Percentiles rank a stretch among this genome's conserved stretches.
Conservation (phyloP, 1,139 yeast genomes). For the Geotrichum carabidarum region DNA sequence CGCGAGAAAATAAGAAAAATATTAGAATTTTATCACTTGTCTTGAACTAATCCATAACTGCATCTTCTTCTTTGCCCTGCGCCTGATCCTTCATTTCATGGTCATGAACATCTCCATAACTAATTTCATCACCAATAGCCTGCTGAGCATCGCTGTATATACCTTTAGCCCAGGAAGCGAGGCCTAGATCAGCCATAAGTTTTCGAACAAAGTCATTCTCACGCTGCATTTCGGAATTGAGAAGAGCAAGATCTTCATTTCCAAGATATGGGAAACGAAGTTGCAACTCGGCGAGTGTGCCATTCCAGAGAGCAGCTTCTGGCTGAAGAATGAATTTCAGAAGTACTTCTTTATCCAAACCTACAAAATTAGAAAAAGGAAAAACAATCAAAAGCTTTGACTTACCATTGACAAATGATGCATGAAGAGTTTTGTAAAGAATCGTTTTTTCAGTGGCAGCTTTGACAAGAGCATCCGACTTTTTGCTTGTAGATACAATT, state of each 20-base stretch:
- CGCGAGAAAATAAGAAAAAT: not conserved
- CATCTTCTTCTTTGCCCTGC: not conserved
- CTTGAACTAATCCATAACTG: not conserved
- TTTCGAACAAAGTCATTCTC: conserved; percentile 32
- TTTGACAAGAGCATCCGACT: conserved; percentile 45
- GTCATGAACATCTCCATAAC: not conserved
- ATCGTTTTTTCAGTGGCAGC: conserved; percentile 43
- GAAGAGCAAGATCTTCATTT: not conserved
- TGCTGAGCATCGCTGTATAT: conserved; percentile 6
- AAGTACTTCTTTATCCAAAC: conserved; percentile 4
- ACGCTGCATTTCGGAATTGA: not conserved
- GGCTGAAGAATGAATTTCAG: conserved; percentile 10
- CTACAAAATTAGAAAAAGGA: not conserved
- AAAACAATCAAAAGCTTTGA: not conserved
- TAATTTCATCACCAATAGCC: not conserved
- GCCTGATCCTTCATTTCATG: not conserved
- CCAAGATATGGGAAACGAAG: conserved; percentile 10
- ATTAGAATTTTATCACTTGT: not conserved
- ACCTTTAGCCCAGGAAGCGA: conserved; percentile 15
- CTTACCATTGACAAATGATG: conserved; percentile 5
- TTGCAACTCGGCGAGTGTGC: not conserved
- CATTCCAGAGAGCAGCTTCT: conserved; percentile 3
- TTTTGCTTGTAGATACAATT: conserved; percentile 41
- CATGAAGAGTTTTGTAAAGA: conserved; percentile 34
- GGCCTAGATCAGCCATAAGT: conserved; percentile 27